Conservation (phyloP, 768 basidiomycete species). For the Mycena latifolia region DNA sequence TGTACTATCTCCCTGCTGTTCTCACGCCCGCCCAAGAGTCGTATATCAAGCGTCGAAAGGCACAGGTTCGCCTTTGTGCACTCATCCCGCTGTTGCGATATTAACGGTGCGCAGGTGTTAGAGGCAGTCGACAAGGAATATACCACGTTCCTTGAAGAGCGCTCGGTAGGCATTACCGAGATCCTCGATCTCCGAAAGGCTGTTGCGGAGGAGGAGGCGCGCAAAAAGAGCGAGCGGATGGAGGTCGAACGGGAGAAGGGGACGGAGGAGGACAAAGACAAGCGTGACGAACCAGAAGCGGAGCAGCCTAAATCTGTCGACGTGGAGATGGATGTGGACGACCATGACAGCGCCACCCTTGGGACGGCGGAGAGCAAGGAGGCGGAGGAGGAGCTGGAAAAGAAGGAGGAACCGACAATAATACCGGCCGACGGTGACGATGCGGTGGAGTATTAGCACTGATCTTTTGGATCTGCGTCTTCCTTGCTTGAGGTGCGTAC, state of each 20-base stretch:
- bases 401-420: slow-evolving; percentile 64
- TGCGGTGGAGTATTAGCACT: slow-evolving; percentile 79
- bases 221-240: slow-evolving; percentile 53
- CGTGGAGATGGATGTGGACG: slow-evolving; percentile 53
- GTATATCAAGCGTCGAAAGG: slow-evolving; percentile 72
- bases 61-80: slow-evolving; percentile 59
- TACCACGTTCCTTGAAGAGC: slow-evolving; percentile 72
- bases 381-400: slow-evolving; percentile 52
- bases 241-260: slow-evolving; percentile 34
- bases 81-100: background rate
- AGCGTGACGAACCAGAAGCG: slow-evolving; percentile 26
- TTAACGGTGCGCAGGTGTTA: slow-evolving; percentile 56
- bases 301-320: slow-evolving; percentile 41
- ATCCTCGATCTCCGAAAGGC: slow-evolving; percentile 71
- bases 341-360: slow-evolving; percentile 45
- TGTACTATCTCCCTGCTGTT: slow-evolving; percentile 82
- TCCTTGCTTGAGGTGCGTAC: slow-evolving; percentile 33
- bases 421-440: slow-evolving; percentile 83
- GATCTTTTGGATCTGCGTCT: slow-evolving; percentile 11
- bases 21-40: slow-evolving; percentile 78
- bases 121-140: slow-evolving; percentile 80
- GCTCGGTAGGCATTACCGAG: slow-evolving; percentile 68
- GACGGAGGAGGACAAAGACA: slow-evolving; percentile 62
- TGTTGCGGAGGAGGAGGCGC: slow-evolving; percentile 75
- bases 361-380: slow-evolving; percentile 52